phyloP scores from a whole-genome alignment of 768 basidiomycete species.

The Lyophyllum shimeji region DNA sequence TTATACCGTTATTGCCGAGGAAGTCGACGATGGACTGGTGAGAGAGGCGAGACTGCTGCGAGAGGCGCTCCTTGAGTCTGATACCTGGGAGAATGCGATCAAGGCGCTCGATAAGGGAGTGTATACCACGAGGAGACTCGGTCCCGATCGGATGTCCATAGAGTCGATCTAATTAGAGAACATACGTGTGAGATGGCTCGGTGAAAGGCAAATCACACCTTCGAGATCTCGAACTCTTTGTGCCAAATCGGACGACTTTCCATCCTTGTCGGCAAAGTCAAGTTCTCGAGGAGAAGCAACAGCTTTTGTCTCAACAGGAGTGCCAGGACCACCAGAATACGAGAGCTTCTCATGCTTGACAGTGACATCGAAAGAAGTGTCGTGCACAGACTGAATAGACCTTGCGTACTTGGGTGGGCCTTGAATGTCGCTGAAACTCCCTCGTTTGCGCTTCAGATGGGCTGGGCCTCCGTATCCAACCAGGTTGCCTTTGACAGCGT shows the following conservation, averaged over 20 bases:
- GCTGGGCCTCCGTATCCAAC: not conserved
- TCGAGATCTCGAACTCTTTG: slow-evolving; percentile 28
- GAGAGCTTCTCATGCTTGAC: slow-evolving; percentile 34
- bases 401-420: slow-evolving; percentile 43
- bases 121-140: slow-evolving; percentile 39
- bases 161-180: slow-evolving; percentile 33
- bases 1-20: slow-evolving; percentile 38
- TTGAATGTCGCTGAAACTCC: slow-evolving; percentile 40
- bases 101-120: slow-evolving; percentile 34
- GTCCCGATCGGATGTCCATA: slow-evolving; percentile 41
- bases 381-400: slow-evolving; percentile 41
- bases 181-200: not conserved
- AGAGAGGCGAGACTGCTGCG: slow-evolving; percentile 24
- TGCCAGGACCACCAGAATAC: slow-evolving; percentile 13
- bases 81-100: slow-evolving; percentile 47
- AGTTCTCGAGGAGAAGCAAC: not conserved
- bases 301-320: slow-evolving; percentile 2
- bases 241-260: slow-evolving; percentile 8
- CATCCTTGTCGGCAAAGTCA: not conserved
- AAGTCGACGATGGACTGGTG: slow-evolving; percentile 45
- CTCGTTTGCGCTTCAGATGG: slow-evolving; percentile 29
- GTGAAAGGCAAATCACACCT: slow-evolving; percentile 23
- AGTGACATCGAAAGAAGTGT: slow-evolving; percentile 45
- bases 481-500: slow-evolving; percentile 4
- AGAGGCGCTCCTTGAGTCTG: slow-evolving; percentile 42